Conservation (phyloP, 2,329 filamentous ascomycete genomes). For the Aspergillus chevalieri region DNA sequence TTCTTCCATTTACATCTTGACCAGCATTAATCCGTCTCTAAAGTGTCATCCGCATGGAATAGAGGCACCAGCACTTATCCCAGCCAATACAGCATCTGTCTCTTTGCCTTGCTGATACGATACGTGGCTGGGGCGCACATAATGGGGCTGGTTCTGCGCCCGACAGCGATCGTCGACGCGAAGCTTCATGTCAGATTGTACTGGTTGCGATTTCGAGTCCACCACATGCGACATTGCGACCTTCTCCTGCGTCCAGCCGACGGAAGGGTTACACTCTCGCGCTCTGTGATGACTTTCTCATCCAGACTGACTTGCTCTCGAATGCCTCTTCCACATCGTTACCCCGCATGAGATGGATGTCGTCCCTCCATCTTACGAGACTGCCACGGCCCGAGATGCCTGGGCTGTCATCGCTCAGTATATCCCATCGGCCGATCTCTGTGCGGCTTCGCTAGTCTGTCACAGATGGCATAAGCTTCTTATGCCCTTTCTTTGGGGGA, state of each 20-base stretch:
- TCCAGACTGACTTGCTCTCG: not conserved
- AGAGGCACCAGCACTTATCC: too few relatives aligned
- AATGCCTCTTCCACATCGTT: not conserved
- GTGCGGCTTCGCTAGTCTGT: conserved; percentile 51
- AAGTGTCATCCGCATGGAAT: too few relatives aligned
- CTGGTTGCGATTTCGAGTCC: not conserved
- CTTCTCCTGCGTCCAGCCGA: too few relatives aligned
- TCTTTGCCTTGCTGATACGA: not conserved
- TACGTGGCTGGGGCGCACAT: not conserved
- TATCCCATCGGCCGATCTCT: conserved; percentile 51
- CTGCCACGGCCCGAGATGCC: conserved; percentile 49
- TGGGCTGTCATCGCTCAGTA: conserved; percentile 54
- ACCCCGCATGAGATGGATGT: conserved; percentile 44
- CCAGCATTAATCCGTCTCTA: too few relatives aligned
- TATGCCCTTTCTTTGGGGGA: conserved; percentile 55
- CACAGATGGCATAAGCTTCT: conserved; percentile 55
- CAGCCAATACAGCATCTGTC: not conserved
- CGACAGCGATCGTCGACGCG: not conserved
- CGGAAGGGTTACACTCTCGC: not conserved
- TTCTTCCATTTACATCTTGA: too few relatives aligned
- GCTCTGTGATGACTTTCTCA: not conserved
- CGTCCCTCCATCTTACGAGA: conserved; percentile 55
- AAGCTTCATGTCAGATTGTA: not conserved
- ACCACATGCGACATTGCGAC: not conserved
- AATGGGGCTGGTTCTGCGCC: not conserved